A percentile compares a stretch with the other conserved stretches of the same genome.
Evolutionary conservation across 768 basidiomycete species (phyloP).

Genomic region (Fistulinella prunicolor): DNA sequence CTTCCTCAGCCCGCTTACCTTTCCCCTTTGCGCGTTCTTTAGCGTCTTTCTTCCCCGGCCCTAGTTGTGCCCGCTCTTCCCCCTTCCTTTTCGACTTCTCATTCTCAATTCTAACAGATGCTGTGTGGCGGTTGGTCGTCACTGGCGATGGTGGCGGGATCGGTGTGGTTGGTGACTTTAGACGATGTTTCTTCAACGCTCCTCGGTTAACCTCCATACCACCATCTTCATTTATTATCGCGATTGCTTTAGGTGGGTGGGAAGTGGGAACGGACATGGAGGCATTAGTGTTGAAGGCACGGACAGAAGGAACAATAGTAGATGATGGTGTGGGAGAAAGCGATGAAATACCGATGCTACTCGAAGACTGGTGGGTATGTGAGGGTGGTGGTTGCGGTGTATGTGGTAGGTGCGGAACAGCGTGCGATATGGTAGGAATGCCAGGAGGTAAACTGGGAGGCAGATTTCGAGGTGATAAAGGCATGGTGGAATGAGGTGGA

Average conservation of each 20-base stretch:
- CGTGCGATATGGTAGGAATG: constrained; percentile 66
- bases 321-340: constrained; percentile 69
- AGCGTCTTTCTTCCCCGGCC: constrained; percentile 38
- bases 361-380: constrained; percentile 42
- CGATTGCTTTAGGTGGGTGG: constrained; percentile 42
- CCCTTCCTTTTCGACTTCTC: constrained; percentile 52
- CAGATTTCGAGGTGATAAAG: constrained; percentile 69
- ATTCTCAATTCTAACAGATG: constrained; percentile 61
- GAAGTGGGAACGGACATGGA: constrained; percentile 60
- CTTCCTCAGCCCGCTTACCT: too few species aligned
- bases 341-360: constrained; percentile 47
- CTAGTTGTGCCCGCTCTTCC: constrained; percentile 42
- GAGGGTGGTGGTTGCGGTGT: constrained; percentile 46
- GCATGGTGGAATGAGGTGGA: constrained; percentile 48
- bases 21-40: constrained; percentile 40
- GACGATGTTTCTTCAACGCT: constrained; percentile 47
- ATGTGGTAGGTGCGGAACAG: constrained; percentile 46
- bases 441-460: constrained; percentile 54
- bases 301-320: constrained; percentile 37
- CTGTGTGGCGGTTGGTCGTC: constrained; percentile 23
- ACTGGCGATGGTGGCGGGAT: constrained; percentile 38
- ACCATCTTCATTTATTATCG: constrained; percentile 64
- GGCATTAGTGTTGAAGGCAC: constrained; percentile 59
- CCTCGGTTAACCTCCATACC: constrained; percentile 61
- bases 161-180: constrained; percentile 38